Conservation (phyloP, 2,329 filamentous ascomycete species). For the Ophiosphaerella herpotricha region DNA sequence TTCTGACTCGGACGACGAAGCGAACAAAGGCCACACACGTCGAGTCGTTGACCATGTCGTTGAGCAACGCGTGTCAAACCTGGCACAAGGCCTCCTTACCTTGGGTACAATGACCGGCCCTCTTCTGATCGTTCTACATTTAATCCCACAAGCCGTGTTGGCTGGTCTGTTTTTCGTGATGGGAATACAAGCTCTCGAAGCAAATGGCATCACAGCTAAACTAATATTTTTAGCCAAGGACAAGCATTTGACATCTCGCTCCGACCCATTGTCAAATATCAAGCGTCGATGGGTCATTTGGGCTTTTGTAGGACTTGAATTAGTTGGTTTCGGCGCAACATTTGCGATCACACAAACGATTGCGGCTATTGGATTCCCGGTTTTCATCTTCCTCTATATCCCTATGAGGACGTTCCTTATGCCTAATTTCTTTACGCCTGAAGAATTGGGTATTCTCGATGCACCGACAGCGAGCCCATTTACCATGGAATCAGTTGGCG, state of each 20-base stretch:
- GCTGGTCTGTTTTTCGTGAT: conserved; percentile 64
- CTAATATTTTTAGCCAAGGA: conserved; percentile 56
- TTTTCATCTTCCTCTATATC: conserved; percentile 62
- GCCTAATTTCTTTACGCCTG: conserved; percentile 55
- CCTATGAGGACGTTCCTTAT: conserved; percentile 58
- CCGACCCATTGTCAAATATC: conserved; percentile 54
- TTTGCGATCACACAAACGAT: conserved; percentile 65
- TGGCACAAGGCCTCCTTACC: conserved; percentile 59
- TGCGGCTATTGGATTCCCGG: conserved; percentile 63
- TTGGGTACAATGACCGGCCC: conserved; percentile 63
- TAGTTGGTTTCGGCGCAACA: conserved; percentile 57
- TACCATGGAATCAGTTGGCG: conserved; percentile 59
- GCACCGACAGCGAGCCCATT: conserved; percentile 59
- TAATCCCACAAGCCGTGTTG: conserved; percentile 60
- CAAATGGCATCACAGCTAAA: conserved; percentile 59
- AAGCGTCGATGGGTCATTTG: conserved; percentile 51
- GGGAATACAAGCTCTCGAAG: conserved; percentile 57
- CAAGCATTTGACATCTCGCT: conserved; percentile 52
- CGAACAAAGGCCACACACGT: conserved; percentile 48
- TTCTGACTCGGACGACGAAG: conserved; percentile 47
- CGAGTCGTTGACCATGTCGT: conserved; percentile 55
- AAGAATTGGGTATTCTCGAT: conserved; percentile 58
- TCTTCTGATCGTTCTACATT: conserved; percentile 57
- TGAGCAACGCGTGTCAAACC: conserved; percentile 62
- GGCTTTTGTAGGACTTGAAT: conserved; percentile 58